Evolutionary conservation across 768 basidiomycete genomes (phyloP).

Genomic region (Auricularia sp.): DNA sequence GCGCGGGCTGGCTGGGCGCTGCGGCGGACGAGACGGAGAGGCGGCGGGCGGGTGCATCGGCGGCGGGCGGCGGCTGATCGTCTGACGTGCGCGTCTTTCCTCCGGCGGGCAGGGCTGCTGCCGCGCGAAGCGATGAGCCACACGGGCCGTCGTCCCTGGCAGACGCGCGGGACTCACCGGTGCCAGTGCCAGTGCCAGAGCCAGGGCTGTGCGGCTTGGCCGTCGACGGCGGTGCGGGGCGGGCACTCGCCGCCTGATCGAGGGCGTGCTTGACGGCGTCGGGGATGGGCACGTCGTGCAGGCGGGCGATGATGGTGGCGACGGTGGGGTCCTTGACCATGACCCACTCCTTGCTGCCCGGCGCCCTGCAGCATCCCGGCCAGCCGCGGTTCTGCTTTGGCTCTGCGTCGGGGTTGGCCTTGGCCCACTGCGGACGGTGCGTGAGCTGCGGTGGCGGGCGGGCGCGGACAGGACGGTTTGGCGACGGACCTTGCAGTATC

Average conservation of each 20-base stretch:
- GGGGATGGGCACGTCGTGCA: slow-evolving; percentile 63
- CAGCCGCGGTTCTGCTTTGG: slow-evolving; percentile 64
- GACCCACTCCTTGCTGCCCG: slow-evolving; percentile 58
- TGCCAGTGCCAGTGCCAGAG: neutral
- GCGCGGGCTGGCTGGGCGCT: neutral
- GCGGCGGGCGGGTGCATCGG: too few species aligned
- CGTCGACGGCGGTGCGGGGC: neutral
- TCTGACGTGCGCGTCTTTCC: too few species aligned
- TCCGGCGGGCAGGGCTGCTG: too few species aligned
- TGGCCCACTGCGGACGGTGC: slow-evolving; percentile 53
- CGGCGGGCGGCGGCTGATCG: too few species aligned
- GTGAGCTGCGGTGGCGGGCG: neutral
- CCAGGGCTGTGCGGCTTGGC: neutral
- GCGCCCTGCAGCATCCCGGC: slow-evolving; percentile 86
- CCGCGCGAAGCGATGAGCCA: too few species aligned
- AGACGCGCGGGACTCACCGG: slow-evolving; percentile 3
- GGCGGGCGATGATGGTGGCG: slow-evolving; percentile 46
- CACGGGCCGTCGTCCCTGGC: neutral
- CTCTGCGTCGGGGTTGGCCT: slow-evolving; percentile 38
- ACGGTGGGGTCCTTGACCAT: slow-evolving; percentile 74
- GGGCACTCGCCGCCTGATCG: slow-evolving; percentile 24
- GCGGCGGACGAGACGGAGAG: neutral
- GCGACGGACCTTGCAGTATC: slow-evolving; percentile 70
- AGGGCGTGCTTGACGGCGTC: slow-evolving; percentile 58
- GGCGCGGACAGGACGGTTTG: too few species aligned